Conservation (phyloP, 495 filamentous ascomycete genomes). For the Talaromyces proteolyticus region DNA sequence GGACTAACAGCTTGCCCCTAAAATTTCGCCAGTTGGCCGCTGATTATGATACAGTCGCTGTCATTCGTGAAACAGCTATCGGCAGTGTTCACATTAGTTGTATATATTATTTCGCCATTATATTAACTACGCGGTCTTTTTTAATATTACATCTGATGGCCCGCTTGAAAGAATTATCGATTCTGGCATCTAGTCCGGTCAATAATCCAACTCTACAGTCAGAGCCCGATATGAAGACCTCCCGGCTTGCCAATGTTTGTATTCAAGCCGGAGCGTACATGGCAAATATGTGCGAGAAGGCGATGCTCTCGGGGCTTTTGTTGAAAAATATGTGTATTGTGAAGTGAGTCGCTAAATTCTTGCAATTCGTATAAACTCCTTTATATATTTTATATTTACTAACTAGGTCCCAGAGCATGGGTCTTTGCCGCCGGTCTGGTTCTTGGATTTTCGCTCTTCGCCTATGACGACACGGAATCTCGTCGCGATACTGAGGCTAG, state of each 20-base stretch:
- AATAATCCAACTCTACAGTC: not conserved
- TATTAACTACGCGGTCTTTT: constrained; percentile 35
- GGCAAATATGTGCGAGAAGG: constrained; percentile 6
- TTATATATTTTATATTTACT: not conserved
- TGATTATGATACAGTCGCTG: constrained; percentile 10
- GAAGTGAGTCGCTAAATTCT: too few relatives aligned
- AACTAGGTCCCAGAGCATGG: constrained; percentile 20
- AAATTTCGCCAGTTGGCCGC: constrained; percentile 7
- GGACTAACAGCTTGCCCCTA: constrained; percentile 23
- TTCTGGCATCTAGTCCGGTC: not conserved
- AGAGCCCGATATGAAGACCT: not conserved
- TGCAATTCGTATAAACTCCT: too few relatives aligned
- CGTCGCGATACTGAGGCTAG: constrained; percentile 1
- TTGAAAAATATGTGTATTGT: constrained; percentile 3
- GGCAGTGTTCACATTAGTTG: constrained; percentile 36
- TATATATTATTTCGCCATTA: constrained; percentile 37
- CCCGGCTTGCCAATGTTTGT: constrained; percentile 3
- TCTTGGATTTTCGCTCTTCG: constrained; percentile 37
- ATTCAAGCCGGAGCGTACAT: constrained; percentile 2
- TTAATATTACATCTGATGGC: constrained; percentile 30
- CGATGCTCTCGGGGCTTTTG: constrained; percentile 1
- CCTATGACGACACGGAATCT: constrained; percentile 14
- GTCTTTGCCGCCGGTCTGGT: constrained; percentile 36
- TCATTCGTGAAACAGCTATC: constrained; percentile 22
- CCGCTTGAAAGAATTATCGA: constrained; percentile 21